Evolutionary conservation across 768 basidiomycete species (phyloP).

Genomic region (Pisolithus tinctorius): DNA sequence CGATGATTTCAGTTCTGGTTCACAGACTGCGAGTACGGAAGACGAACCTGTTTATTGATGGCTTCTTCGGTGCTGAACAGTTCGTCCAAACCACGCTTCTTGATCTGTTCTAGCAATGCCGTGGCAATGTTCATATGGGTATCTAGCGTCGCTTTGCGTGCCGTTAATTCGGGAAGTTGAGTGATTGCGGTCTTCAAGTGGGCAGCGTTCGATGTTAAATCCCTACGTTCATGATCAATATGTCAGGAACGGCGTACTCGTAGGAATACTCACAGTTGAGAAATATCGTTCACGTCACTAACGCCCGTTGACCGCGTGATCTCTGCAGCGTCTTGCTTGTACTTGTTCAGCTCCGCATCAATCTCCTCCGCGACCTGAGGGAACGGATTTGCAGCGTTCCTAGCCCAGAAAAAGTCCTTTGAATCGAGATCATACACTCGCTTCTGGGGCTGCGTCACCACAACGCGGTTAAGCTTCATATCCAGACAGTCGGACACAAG

Average conservation of each 20-base stretch:
- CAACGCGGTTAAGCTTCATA: constrained; percentile 93
- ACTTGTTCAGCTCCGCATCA: constrained; percentile 83
- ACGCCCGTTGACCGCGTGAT: constrained; percentile 95
- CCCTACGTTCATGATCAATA: constrained; percentile 38
- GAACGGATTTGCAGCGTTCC: constrained; percentile 93
- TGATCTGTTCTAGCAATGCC: constrained; percentile 90
- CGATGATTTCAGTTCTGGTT: not conserved
- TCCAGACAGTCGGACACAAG: constrained; percentile 96
- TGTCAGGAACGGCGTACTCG: not conserved
- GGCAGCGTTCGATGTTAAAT: constrained; percentile 87
- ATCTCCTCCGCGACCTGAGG: constrained; percentile 99
- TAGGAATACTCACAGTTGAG: constrained; percentile 67
- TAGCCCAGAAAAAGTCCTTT: constrained; percentile 99
- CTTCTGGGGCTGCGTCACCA: constrained; percentile 70
- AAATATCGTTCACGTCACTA: constrained; percentile 90
- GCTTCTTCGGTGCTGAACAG: constrained; percentile 96
- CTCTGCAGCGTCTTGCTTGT: constrained; percentile 94
- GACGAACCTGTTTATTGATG: constrained; percentile 70
- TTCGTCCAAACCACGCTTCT: constrained; percentile 89
- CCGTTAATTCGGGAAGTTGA: constrained; percentile 91
- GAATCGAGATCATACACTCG: constrained; percentile 91
- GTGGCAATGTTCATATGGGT: constrained; percentile 99
- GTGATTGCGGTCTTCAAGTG: constrained; percentile 97
- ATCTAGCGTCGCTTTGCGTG: constrained; percentile 92
- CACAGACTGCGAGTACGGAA: not conserved